Conservation (phyloP, 768 basidiomycete species). For the Imleria badia region DNA sequence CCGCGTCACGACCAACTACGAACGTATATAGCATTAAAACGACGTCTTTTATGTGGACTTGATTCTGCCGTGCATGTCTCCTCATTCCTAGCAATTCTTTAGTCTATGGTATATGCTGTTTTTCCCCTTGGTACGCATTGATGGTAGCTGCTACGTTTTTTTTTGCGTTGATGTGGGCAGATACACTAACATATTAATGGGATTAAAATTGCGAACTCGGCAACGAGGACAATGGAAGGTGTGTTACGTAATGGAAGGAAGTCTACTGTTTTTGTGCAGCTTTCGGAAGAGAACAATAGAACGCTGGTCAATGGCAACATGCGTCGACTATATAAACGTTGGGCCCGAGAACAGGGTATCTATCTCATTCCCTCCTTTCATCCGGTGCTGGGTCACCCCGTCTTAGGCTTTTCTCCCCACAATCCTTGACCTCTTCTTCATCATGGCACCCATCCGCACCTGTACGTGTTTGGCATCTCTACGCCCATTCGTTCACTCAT, state of each 20-base stretch:
- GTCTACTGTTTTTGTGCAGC: background rate
- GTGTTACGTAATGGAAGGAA: constrained; percentile 17
- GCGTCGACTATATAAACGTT: constrained; percentile 23
- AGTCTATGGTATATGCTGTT: constrained; percentile 16
- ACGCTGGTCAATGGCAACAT: constrained; percentile 14
- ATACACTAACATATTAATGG: background rate
- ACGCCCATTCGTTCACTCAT: constrained; percentile 1
- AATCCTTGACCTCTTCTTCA: constrained; percentile 10
- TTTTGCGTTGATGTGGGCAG: constrained; percentile 5
- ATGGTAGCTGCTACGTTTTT: background rate
- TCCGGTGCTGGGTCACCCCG: constrained; percentile 34
- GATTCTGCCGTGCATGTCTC: constrained; percentile 8
- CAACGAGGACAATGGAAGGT: constrained; percentile 27
- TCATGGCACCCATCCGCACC: constrained; percentile 38
- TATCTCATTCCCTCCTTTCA: constrained; percentile 13
- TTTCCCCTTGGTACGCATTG: constrained; percentile 1
- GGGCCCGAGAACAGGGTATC: background rate
- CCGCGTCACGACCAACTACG: constrained; percentile 14
- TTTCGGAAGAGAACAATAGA: constrained; percentile 33
- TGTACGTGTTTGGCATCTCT: constrained; percentile 37
- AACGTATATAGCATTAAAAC: constrained; percentile 8
- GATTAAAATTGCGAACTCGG: background rate
- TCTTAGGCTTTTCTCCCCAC: constrained; percentile 13
- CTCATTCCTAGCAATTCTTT: constrained; percentile 3
- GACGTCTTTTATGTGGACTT: constrained; percentile 17